Base-by-base conservation (phyloP, 371 early-diverging fungal species). In the Coemansia sp. region DNA sequence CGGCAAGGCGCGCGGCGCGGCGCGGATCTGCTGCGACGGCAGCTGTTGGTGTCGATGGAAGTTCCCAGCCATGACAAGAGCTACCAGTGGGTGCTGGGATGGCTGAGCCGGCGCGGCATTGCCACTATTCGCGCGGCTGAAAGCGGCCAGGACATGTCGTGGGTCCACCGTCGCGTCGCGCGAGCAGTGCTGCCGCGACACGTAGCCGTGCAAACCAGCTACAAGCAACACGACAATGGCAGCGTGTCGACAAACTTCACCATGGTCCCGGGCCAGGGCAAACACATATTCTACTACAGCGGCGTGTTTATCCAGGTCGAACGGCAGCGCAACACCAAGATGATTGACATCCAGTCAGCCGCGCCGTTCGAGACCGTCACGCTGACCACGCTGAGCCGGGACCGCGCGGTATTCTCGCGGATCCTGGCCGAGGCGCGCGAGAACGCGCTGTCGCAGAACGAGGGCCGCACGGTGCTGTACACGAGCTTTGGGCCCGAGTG, bases 401-500 rank as follows among this genome's bases (percentile, higher is more conserved):
- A 97, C 71, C 83, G 91, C 14, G 60, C 80, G 1, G 81, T 95
- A 1, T 88, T 98, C 59, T 69, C 83, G 2, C 80, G 83, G 1
- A 79, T 98, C 35, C 79, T 98, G 33, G 69, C 83, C n/a, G 94
- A 94, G 58, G 92, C 98, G 8, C 90, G 90, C 62, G 79, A 80
- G 55, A 79, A 86, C 70, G 98, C 98, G 10, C 65, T 97, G 43
- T 82, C 87, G 50, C 87, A 89, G 63, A 91, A 95, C 77, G 91
- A 90, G 57, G 97, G 97, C 12, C 95, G 95, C 63, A 95, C 94
- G 0, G 97, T 97, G 9, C 82, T 98, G 48, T 97, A 93, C 77
- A 94, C 94, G 1, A 90, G 91, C 48, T 93, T 87, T 80, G 99
- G 97, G 0, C 92, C 93, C 1, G 98, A 98, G 59, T 98, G 99